phyloP scores from a whole-genome alignment of 441 rosid genomes.

The Sinapis alba region DNA sequence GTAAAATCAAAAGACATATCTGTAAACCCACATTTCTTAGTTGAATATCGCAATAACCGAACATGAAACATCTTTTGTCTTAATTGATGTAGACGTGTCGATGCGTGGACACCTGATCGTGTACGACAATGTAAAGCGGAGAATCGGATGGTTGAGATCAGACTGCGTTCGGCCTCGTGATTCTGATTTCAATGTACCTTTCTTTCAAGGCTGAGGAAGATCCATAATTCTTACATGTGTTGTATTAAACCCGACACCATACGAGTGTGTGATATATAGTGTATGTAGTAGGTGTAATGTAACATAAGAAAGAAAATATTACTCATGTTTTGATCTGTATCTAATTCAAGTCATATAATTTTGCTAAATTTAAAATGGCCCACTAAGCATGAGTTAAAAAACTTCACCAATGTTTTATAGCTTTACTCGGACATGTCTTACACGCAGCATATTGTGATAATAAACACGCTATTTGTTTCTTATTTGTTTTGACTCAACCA shows the following conservation, averaged over 20 bases:
- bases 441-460: conserved; percentile 45
- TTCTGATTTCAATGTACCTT: conserved; percentile 46
- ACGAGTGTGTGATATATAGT: neutral
- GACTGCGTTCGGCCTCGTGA: conserved; percentile 58
- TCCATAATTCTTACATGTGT: neutral
- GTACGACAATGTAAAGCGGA: conserved; percentile 72
- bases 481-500: conserved; percentile 27
- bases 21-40: neutral
- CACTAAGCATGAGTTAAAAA: neutral
- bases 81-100: conserved; percentile 55
- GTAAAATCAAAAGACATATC: conserved; percentile 38
- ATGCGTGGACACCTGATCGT: conserved; percentile 73
- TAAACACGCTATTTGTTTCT: conserved; percentile 42
- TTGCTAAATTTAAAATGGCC: neutral
- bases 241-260: neutral
- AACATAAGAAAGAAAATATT: neutral
- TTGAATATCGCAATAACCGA: neutral
- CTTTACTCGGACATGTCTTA: neutral
- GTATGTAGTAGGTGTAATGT: conserved; percentile 3
- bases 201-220: conserved; percentile 44
- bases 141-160: conserved; percentile 78
- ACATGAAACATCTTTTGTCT: neutral
- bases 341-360: neutral
- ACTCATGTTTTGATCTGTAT: conserved; percentile 8
- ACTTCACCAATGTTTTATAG: neutral